Conservation (phyloP, 768 basidiomycete species). For the Trichaptum fuscoviolaceum region DNA sequence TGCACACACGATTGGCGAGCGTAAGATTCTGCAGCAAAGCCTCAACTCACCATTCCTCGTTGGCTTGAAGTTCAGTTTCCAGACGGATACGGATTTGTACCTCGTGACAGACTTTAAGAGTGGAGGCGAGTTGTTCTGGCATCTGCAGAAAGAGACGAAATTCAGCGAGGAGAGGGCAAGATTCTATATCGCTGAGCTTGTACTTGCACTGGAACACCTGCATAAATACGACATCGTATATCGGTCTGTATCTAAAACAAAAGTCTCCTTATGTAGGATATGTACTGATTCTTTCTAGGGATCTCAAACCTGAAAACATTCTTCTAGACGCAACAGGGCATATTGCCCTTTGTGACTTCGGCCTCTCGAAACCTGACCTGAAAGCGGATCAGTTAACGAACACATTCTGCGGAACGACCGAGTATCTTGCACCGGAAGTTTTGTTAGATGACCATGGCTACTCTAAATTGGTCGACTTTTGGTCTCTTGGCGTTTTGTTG, state of each 20-base stretch:
- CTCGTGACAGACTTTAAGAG: slow-evolving; percentile 98
- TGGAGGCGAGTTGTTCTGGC: slow-evolving; percentile 83
- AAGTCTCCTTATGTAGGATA: slow-evolving; percentile 9
- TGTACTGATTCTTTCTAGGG: slow-evolving; percentile 38
- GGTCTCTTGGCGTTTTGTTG: slow-evolving; percentile 91
- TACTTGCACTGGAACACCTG: slow-evolving; percentile 47
- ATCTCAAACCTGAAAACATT: slow-evolving; percentile 98
- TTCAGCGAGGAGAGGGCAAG: slow-evolving; percentile 45
- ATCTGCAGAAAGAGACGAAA: slow-evolving; percentile 44
- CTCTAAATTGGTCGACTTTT: slow-evolving; percentile 97
- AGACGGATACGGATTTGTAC: slow-evolving; percentile 92
- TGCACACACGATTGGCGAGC: slow-evolving; percentile 98
- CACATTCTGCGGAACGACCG: slow-evolving; percentile 98
- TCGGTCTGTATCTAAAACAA: slow-evolving; percentile 51
- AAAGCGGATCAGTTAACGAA: slow-evolving; percentile 94
- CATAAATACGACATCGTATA: slow-evolving; percentile 60
- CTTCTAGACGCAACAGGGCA: slow-evolving; percentile 97
- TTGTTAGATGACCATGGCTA: slow-evolving; percentile 97
- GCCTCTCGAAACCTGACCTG: slow-evolving; percentile 93
- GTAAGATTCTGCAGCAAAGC: slow-evolving; percentile 94
- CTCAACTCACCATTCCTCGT: slow-evolving; percentile 95
- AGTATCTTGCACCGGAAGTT: slow-evolving; percentile 98
- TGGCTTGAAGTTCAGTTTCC: slow-evolving; percentile 97
- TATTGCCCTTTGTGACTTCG: slow-evolving; percentile 97
- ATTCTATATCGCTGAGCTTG: slow-evolving; percentile 49